Evolutionary conservation across 176 grass and related monocot genomes (phyloP).

Genomic region (Zoysia pacifica): DNA sequence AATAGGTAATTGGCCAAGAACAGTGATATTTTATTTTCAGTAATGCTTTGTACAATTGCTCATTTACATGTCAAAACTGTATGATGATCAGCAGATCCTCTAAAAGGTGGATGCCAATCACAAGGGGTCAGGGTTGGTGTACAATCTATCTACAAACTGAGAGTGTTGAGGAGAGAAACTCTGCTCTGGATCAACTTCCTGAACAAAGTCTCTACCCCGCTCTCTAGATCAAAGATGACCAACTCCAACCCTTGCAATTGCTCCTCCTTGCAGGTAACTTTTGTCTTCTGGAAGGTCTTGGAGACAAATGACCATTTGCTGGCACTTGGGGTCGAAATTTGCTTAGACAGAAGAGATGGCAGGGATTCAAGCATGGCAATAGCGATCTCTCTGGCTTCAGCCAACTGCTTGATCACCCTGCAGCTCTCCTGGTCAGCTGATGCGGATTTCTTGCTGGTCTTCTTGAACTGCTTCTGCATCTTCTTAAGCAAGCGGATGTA

Average conservation of each 20-base stretch:
- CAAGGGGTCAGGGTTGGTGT: conserved; percentile 8
- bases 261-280: conserved; percentile 33
- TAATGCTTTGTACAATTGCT: conserved; percentile 37
- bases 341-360: conserved; percentile 25
- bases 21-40: not conserved
- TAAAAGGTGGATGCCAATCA: conserved; percentile 47
- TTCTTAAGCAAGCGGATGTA: conserved; percentile 45
- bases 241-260: conserved; percentile 45
- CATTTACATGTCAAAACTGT: conserved; percentile 26
- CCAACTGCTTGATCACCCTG: conserved; percentile 41
- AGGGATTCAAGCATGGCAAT: conserved; percentile 38
- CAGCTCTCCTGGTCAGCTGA: conserved; percentile 18
- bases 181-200: conserved; percentile 54
- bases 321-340: conserved; percentile 19
- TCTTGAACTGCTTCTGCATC: conserved; percentile 46
- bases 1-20: conserved; percentile 19
- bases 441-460: conserved; percentile 38
- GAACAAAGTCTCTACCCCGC: conserved; percentile 48
- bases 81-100: conserved; percentile 37
- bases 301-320: conserved; percentile 57
- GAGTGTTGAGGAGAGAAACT: conserved; percentile 59
- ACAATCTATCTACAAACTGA: conserved; percentile 45
- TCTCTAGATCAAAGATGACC: conserved; percentile 47
- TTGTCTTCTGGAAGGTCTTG: conserved; percentile 53
- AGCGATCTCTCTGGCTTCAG: conserved; percentile 41